Percentiles rank a stretch among this genome's conserved stretches.
Conservation (phyloP, 106 monocot species). For the Posidonia australis region DNA sequence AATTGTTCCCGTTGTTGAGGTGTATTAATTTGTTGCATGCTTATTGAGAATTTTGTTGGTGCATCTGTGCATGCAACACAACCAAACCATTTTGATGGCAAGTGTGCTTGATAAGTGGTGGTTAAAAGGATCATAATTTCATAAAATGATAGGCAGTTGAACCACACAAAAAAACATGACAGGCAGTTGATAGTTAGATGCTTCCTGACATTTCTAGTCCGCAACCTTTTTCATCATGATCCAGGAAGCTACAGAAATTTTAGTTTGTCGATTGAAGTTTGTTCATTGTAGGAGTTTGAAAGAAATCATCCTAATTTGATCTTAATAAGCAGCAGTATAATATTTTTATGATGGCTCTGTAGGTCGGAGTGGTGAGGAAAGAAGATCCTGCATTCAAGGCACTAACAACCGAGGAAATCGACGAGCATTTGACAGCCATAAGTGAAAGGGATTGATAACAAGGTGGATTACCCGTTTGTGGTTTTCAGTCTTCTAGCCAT, state of each 20-base stretch:
- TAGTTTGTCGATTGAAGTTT: too few relatives aligned
- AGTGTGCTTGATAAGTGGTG: not conserved
- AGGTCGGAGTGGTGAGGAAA: slow-evolving; percentile 83
- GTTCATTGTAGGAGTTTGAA: too few relatives aligned
- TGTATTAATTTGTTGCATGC: not conserved
- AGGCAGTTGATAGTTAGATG: too few relatives aligned
- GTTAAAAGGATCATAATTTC: not conserved
- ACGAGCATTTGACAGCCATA: slow-evolving; percentile 85
- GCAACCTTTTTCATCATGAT: too few relatives aligned
- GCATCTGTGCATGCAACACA: not conserved
- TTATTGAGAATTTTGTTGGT: not conserved
- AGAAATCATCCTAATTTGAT: not conserved
- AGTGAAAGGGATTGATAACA: slow-evolving; percentile 66
- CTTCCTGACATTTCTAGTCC: too few relatives aligned
- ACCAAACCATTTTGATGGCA: not conserved
- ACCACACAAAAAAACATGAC: too few relatives aligned
- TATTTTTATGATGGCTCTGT: not conserved
- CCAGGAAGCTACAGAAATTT: too few relatives aligned
- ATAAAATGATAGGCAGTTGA: too few relatives aligned
- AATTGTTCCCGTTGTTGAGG: not conserved
- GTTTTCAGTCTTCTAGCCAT: too few relatives aligned
- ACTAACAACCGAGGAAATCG: slow-evolving; percentile 68
- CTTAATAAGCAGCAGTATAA: not conserved
- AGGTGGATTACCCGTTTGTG: too few relatives aligned
- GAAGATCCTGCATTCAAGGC: slow-evolving; percentile 60